These are phyloP conservation scores for Cutaneotrichosporon sp. DNA, from an alignment of 1,284 basidiomycete genomes.

Conservation along the genomic window DNA sequence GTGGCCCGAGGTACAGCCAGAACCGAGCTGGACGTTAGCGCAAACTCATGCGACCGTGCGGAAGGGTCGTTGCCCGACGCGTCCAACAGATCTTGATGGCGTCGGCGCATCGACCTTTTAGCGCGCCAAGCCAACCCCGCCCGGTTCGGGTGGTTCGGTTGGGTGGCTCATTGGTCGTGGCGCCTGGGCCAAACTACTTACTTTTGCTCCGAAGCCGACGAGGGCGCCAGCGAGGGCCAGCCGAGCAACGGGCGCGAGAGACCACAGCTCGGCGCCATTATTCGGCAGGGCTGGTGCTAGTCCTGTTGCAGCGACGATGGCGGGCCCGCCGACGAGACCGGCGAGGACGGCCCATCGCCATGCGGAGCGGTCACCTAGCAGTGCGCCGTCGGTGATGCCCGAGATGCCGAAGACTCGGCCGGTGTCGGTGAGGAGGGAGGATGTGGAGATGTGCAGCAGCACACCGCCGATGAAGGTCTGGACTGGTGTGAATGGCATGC, in stretches of 20 bases:
- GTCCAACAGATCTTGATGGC: too few relatives aligned
- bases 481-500: slow-evolving; percentile 52
- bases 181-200: slow-evolving; percentile 49
- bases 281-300: slow-evolving; percentile 49
- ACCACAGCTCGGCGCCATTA: slow-evolving; percentile 52
- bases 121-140: too few relatives aligned
- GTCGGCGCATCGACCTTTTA: too few relatives aligned
- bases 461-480: slow-evolving; percentile 61
- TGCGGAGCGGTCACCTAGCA: slow-evolving; percentile 52
- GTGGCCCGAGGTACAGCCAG: slow-evolving; percentile 52
- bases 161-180: too few relatives aligned
- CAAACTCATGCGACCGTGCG: background rate
- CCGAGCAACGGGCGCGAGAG: slow-evolving; percentile 32
- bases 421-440: slow-evolving; percentile 56
- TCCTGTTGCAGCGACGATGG: slow-evolving; percentile 20
- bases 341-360: slow-evolving; percentile 37
- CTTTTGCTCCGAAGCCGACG: slow-evolving; percentile 62
- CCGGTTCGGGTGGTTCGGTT: too few relatives aligned
- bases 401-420: slow-evolving; percentile 62
- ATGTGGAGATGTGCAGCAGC: slow-evolving; percentile 56
- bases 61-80: background rate
- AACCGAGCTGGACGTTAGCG: slow-evolving; percentile 16
- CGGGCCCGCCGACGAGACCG: slow-evolving; percentile 39
- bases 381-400: slow-evolving; percentile 58
- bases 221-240: slow-evolving; percentile 56